These are phyloP conservation scores for Ustilago hordei DNA, from an alignment of 1,284 basidiomycete genomes.

Conservation along the genomic window DNA sequence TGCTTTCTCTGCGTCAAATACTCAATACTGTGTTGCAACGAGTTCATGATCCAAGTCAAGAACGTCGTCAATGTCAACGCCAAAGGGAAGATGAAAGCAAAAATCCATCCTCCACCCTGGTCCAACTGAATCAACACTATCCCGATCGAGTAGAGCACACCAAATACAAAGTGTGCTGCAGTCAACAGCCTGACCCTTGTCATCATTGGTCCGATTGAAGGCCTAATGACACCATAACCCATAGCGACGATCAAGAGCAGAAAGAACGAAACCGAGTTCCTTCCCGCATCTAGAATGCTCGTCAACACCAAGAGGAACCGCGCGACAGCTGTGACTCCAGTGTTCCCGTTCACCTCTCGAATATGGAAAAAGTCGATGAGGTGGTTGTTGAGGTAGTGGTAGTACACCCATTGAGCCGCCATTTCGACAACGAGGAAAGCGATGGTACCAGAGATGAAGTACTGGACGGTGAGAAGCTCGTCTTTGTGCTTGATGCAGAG, in stretches of 20 bases:
- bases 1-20: constrained; percentile 64
- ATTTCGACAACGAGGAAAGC: constrained; percentile 92
- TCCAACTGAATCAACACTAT: constrained; percentile 79
- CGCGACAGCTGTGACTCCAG: constrained; percentile 54
- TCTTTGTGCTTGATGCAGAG: constrained; percentile 84
- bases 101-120: constrained; percentile 68
- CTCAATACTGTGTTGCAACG: constrained; percentile 63
- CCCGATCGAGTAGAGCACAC: constrained; percentile 75
- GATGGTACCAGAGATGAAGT: constrained; percentile 92
- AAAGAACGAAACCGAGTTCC: constrained; percentile 95
- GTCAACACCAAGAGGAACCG: constrained; percentile 62
- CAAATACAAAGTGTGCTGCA: constrained; percentile 89
- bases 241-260: constrained; percentile 84
- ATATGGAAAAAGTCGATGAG: constrained; percentile 64
- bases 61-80: constrained; percentile 93
- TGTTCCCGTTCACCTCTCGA: constrained; percentile 39
- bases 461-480: constrained; percentile 76
- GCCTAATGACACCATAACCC: constrained; percentile 72
- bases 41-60: constrained; percentile 81
- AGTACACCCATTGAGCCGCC: constrained; percentile 74
- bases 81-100: constrained; percentile 81
- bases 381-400: constrained; percentile 61
- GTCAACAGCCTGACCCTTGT: constrained; percentile 81
- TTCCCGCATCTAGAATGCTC: constrained; percentile 85
- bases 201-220: constrained; percentile 83